Conservation (phyloP, 139 green algal species). For the Raphidocelis subcapitata region DNA sequence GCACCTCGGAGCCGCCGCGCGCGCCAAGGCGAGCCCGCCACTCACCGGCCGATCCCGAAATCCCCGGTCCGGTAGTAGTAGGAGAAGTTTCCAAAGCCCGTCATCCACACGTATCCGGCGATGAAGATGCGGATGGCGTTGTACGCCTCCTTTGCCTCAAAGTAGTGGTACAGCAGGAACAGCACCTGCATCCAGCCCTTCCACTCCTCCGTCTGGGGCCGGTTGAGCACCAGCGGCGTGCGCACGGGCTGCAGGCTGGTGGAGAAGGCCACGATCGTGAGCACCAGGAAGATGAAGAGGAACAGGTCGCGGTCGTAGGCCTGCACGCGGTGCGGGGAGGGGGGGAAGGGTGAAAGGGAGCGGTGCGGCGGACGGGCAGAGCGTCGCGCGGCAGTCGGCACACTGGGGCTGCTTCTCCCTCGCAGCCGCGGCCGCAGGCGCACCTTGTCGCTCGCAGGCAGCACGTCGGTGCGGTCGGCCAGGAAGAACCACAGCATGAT, state of each 20-base stretch:
- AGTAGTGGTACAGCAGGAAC: conserved; percentile 98
- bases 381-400: too few relatives aligned
- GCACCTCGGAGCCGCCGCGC: neutral
- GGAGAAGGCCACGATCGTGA: conserved; percentile 60
- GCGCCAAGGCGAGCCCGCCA: too few relatives aligned
- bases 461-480: conserved; percentile 70
- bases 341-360: neutral
- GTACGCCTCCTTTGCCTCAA: conserved; percentile 89
- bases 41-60: conserved; percentile 55
- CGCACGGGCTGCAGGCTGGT: conserved; percentile 40
- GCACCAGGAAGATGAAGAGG: conserved; percentile 80
- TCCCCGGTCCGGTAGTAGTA: conserved; percentile 89
- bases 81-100: conserved; percentile 94
- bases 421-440: conserved; percentile 11
- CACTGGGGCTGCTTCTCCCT: too few relatives aligned
- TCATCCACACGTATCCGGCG: conserved; percentile 98
- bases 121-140: conserved; percentile 99
- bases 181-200: conserved; percentile 97
- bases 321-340: conserved; percentile 15
- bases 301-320: conserved; percentile 81
- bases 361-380: conserved; percentile 34
- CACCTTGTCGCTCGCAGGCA: conserved; percentile 52
- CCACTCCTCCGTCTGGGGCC: conserved; percentile 97
- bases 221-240: conserved; percentile 75
- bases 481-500: conserved; percentile 91